phyloP scores from a whole-genome alignment of 2,329 filamentous ascomycete genomes.

The Hypoxylon sp. region DNA sequence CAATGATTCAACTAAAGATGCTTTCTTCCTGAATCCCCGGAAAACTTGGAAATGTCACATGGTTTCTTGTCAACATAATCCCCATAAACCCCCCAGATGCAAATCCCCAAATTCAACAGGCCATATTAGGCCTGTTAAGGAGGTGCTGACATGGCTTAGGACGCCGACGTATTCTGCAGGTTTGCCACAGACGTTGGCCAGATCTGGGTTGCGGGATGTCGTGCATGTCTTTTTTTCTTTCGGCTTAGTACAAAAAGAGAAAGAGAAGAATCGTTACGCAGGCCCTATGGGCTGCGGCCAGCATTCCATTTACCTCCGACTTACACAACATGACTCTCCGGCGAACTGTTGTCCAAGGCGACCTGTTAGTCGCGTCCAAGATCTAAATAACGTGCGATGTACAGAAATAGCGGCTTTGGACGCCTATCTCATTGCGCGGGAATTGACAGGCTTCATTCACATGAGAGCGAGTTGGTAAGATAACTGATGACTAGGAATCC shows the following conservation, averaged over 20 bases:
- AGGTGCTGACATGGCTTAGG: slow-evolving; percentile 25
- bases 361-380: slow-evolving; percentile 32
- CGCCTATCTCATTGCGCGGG: slow-evolving; percentile 38
- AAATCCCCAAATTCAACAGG: slow-evolving; percentile 18
- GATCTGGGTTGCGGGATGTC: slow-evolving; percentile 45
- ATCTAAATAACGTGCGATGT: slow-evolving; percentile 39
- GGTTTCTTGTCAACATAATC: slow-evolving; percentile 16
- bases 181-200: slow-evolving; percentile 46
- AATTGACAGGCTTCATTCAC: slow-evolving; percentile 33
- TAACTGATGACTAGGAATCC: slow-evolving; percentile 39
- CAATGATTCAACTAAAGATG: slow-evolving; percentile 24
- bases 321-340: slow-evolving; percentile 48
- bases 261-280: slow-evolving; percentile 36
- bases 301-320: slow-evolving; percentile 48
- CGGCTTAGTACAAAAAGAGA: slow-evolving; percentile 39
- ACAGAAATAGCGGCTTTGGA: slow-evolving; percentile 37
- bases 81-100: slow-evolving; percentile 13
- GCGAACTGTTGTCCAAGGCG: slow-evolving; percentile 42
- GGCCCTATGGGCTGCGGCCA: slow-evolving; percentile 41
- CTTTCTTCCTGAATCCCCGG: slow-evolving; percentile 21
- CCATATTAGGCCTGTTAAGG: slow-evolving; percentile 26
- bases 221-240: slow-evolving; percentile 45
- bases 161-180: slow-evolving; percentile 31
- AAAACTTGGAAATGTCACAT: slow-evolving; percentile 30
- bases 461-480: slow-evolving; percentile 32